These are phyloP conservation scores for Metschnikowia aberdeeniae DNA, from an alignment of 805 yeast species.

Conservation along the genomic window DNA sequence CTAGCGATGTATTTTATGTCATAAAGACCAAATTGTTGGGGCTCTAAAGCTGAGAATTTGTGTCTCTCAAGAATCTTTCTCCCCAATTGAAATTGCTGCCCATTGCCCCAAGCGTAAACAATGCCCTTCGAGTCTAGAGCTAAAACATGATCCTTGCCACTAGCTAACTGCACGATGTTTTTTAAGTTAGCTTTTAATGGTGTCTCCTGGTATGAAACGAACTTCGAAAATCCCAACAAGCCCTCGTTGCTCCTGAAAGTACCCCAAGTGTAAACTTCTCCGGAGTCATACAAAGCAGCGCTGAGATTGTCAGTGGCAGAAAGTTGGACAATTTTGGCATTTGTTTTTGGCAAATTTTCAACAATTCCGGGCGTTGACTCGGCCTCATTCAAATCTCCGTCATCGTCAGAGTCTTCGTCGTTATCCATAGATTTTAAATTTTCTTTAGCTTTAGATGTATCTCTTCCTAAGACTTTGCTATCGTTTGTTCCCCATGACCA, in stretches of 20 bases:
- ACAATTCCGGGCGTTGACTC: slow-evolving; percentile 89
- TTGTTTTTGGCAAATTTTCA: slow-evolving; percentile 54
- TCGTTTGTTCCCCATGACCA: slow-evolving; percentile 99
- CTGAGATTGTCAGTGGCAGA: slow-evolving; percentile 93
- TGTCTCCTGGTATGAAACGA: slow-evolving; percentile 55
- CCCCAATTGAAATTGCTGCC: slow-evolving; percentile 90
- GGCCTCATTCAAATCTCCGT: slow-evolving; percentile 76
- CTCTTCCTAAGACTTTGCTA: slow-evolving; percentile 86
- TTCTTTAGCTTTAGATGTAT: slow-evolving; percentile 60
- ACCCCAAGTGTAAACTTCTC: slow-evolving; percentile 97
- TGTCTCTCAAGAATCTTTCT: slow-evolving; percentile 78
- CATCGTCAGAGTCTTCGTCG: slow-evolving; percentile 48
- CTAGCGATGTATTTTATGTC: slow-evolving; percentile 77
- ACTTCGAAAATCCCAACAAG: slow-evolving; percentile 71
- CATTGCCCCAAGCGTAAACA: slow-evolving; percentile 97
- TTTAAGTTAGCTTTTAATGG: slow-evolving; percentile 62
- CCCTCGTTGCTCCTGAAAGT: slow-evolving; percentile 95
- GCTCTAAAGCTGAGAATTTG: slow-evolving; percentile 67
- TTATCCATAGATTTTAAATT: slow-evolving; percentile 64
- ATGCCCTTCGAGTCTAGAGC: slow-evolving; percentile 81
- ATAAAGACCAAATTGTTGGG: slow-evolving; percentile 78
- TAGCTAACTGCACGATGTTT: slow-evolving; percentile 76
- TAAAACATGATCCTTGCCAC: slow-evolving; percentile 89
- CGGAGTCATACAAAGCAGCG: slow-evolving; percentile 71
- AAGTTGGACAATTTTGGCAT: slow-evolving; percentile 61